phyloP scores from a whole-genome alignment of 257 asterid genomes.

The Euphrasia confusa region DNA sequence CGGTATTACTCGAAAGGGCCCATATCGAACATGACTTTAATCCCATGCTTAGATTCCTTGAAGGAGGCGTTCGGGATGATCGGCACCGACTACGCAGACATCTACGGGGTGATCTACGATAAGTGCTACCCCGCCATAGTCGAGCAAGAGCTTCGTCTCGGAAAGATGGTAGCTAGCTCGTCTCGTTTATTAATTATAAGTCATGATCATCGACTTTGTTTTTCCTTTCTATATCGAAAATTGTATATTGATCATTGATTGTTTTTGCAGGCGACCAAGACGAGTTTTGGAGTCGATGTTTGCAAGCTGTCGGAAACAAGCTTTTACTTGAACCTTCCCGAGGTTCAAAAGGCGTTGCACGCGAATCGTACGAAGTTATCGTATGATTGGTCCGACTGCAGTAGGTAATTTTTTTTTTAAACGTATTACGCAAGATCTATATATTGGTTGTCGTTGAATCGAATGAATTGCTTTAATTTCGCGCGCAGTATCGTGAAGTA shows the following conservation, averaged over 20 bases:
- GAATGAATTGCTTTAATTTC: no score
- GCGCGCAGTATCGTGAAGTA: constrained; percentile 35
- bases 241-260: no score
- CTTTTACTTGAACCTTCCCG: constrained; percentile 70
- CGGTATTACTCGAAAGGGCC: constrained; percentile 49
- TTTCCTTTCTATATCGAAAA: no score
- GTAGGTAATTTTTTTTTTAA: constrained; percentile 26
- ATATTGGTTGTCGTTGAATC: no score
- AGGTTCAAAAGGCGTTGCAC: constrained; percentile 33
- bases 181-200: no score
- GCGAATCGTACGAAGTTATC: constrained; percentile 62
- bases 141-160: constrained; percentile 60
- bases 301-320: constrained; percentile 60
- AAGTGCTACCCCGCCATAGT: constrained; percentile 78
- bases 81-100: constrained; percentile 46
- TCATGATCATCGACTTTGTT: no score
- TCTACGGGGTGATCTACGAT: constrained; percentile 20
- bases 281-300: constrained; percentile 64
- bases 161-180: constrained; percentile 28
- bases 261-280: constrained; percentile 50
- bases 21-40: constrained; percentile 47
- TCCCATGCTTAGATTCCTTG: constrained; percentile 43
- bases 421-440: no score
- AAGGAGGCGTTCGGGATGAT: constrained; percentile 44
- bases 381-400: constrained; percentile 64